These are phyloP conservation scores for Triadica sebifera DNA, from an alignment of 345 rosid species.

Conservation along the genomic window DNA sequence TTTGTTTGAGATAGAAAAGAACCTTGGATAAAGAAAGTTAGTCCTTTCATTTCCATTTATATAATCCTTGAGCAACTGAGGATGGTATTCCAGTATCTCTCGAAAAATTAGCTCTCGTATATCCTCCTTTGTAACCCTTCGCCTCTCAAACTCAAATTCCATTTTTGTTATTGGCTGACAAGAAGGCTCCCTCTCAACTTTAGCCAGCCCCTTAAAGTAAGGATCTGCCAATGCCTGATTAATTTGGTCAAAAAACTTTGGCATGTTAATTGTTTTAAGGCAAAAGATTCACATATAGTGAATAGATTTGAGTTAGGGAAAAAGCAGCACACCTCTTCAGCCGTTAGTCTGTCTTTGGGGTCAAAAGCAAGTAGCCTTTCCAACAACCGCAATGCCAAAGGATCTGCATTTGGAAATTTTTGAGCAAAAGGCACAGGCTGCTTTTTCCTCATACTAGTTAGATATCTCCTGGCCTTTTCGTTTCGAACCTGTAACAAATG, in stretches of 20 bases:
- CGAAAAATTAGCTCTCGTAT: slow-evolving; percentile 78
- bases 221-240: slow-evolving; percentile 83
- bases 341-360: slow-evolving; percentile 86
- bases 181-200: slow-evolving; percentile 91
- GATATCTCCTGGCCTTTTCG: slow-evolving; percentile 90
- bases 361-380: slow-evolving; percentile 87
- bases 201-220: slow-evolving; percentile 85
- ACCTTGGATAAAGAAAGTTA: slow-evolving; percentile 95
- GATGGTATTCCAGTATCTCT: slow-evolving; percentile 93
- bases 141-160: slow-evolving; percentile 97
- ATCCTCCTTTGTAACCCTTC: slow-evolving; percentile 89
- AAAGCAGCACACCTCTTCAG: slow-evolving; percentile 67
- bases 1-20: slow-evolving; percentile 6
- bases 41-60: slow-evolving; percentile 83
- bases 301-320: background rate
- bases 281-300: background rate
- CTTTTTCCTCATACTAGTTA: slow-evolving; percentile 93
- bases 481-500: slow-evolving; percentile 64
- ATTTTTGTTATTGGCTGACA: slow-evolving; percentile 90
- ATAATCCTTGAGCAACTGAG: slow-evolving; percentile 81
- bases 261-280: background rate
- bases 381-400: slow-evolving; percentile 65
- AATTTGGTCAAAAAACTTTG: slow-evolving; percentile 10
- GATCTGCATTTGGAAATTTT: slow-evolving; percentile 84
- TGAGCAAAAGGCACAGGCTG: slow-evolving; percentile 65